Evolutionary conservation across 2,329 filamentous ascomycete genomes (phyloP).

Genomic region (Hysterium pulicare): DNA sequence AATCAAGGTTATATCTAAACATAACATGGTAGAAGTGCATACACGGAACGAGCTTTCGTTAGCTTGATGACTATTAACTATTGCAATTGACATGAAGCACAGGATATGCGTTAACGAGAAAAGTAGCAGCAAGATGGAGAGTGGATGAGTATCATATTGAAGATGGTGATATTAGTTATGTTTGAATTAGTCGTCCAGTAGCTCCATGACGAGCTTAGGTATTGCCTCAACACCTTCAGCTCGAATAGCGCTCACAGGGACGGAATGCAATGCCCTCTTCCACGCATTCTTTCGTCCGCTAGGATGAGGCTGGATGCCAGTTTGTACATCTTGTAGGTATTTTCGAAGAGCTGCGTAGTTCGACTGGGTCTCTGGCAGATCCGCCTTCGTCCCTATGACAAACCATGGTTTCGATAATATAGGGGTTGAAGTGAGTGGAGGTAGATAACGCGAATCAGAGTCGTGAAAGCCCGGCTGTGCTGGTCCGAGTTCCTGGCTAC

Average conservation of each 20-base stretch:
- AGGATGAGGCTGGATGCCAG: conserved; percentile 66
- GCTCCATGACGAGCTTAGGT: conserved; percentile 66
- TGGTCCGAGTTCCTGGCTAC: conserved; percentile 13
- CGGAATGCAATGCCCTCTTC: conserved; percentile 56
- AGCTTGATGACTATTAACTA: too few species aligned
- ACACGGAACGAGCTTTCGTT: too few species aligned
- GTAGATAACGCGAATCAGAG: conserved; percentile 33
- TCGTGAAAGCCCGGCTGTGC: conserved; percentile 6
- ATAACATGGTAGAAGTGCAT: too few species aligned
- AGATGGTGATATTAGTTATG: not conserved
- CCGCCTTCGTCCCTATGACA: conserved; percentile 90
- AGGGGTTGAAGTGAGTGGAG: conserved; percentile 55
- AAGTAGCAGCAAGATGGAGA: too few species aligned
- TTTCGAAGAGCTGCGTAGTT: conserved; percentile 68
- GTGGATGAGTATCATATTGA: not conserved
- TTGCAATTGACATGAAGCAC: too few species aligned
- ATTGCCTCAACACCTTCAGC: conserved; percentile 78
- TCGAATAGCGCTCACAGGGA: conserved; percentile 87
- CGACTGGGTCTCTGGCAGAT: conserved; percentile 71
- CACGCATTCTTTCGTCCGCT: conserved; percentile 64
- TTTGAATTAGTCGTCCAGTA: conserved; percentile 46
- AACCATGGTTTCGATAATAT: conserved; percentile 97
- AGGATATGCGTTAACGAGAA: too few species aligned
- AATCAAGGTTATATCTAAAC: too few species aligned
- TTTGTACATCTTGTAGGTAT: conserved; percentile 67